These are phyloP conservation scores for Kandelia obovata DNA, from an alignment of 345 rosid genomes.

Conservation along the genomic window DNA sequence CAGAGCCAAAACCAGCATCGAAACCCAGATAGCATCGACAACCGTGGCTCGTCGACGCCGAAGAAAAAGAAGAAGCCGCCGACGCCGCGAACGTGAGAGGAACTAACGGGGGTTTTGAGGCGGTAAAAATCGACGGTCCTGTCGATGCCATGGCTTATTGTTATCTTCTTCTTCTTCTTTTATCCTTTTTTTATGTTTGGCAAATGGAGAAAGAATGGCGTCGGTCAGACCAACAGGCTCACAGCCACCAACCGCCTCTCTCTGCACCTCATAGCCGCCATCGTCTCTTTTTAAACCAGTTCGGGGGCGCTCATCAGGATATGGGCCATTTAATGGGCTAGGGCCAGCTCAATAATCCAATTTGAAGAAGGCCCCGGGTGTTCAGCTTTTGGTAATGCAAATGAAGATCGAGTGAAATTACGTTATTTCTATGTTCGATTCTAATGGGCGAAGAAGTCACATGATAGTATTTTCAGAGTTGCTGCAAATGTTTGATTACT, in stretches of 20 bases:
- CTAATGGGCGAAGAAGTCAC: too few species aligned
- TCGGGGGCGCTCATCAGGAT: too few species aligned
- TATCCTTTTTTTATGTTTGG: too few species aligned
- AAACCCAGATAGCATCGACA: conserved; percentile 15
- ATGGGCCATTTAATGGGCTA: conserved; percentile 9
- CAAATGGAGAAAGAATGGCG: not conserved
- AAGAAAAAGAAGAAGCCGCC: conserved; percentile 4
- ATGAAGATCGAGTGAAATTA: too few species aligned
- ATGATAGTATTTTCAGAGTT: too few species aligned
- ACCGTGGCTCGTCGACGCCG: conserved; percentile 19
- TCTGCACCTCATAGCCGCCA: not conserved
- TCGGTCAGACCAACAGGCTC: not conserved
- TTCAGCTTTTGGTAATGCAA: too few species aligned
- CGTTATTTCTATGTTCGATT: too few species aligned
- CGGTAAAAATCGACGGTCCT: conserved; percentile 12
- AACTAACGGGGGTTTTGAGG: conserved; percentile 16
- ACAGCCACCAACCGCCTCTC: conserved; percentile 2
- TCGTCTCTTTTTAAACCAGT: not conserved
- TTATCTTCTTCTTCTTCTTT: too few species aligned
- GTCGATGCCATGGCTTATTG: conserved; percentile 10
- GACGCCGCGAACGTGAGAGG: too few species aligned
- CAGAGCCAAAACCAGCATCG: conserved; percentile 12
- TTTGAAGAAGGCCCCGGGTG: not conserved
- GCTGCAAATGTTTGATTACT: too few species aligned
- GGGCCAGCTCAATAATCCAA: not conserved